These are phyloP conservation scores for Cryptococcus maquisensis DNA, from an alignment of 1,284 basidiomycete genomes.

Conservation along the genomic window DNA sequence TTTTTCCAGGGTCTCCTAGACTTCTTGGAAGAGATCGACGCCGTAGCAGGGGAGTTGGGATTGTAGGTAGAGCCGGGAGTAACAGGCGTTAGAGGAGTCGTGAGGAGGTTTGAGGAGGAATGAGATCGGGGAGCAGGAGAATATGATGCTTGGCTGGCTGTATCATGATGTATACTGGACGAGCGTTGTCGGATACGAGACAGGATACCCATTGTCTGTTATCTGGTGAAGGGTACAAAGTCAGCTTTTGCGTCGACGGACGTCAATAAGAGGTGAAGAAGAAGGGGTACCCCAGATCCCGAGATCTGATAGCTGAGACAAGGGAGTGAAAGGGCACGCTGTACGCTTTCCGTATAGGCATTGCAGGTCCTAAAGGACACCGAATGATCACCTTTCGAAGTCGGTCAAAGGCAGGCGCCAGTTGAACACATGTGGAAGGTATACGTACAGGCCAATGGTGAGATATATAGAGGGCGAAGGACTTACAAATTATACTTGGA, in stretches of 20 bases:
- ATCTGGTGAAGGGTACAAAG: background rate
- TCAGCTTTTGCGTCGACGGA: background rate
- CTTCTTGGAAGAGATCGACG: constrained; percentile 5
- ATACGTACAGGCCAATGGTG: no score
- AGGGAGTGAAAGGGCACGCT: background rate
- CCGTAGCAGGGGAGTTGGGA: constrained; percentile 2
- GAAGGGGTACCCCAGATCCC: no score
- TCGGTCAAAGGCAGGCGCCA: no score
- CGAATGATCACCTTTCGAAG: no score
- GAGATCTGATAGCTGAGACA: background rate
- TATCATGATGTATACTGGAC: background rate
- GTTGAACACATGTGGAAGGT: no score
- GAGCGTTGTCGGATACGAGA: constrained; percentile 6
- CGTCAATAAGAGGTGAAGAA: no score
- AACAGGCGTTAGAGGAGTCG: background rate
- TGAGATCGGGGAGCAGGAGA: background rate
- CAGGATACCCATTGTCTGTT: constrained; percentile 12
- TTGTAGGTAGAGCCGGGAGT: background rate
- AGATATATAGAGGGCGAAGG: no score
- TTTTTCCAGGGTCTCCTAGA: constrained; percentile 9
- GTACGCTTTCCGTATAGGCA: no score
- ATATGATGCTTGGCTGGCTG: background rate
- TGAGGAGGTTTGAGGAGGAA: background rate
- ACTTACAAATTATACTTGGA: no score
- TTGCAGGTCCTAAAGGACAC: no score